These are phyloP conservation scores for Parietichytrium sp. DNA, from an alignment of 108 stramenopile species.

Conservation along the genomic window DNA sequence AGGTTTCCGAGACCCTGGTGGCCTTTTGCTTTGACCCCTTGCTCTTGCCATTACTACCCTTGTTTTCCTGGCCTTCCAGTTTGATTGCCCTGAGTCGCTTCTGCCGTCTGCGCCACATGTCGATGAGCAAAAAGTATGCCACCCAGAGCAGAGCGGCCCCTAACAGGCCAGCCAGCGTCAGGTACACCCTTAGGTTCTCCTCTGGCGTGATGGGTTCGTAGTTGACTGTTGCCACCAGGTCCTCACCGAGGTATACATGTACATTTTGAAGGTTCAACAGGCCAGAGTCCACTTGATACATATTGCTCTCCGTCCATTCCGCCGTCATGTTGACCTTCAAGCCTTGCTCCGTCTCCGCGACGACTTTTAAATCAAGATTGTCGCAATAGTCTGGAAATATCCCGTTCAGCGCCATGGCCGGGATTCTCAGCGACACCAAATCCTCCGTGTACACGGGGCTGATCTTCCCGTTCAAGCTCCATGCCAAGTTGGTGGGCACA, in stretches of 20 bases:
- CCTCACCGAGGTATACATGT: background rate
- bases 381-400: background rate
- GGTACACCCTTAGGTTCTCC: no score
- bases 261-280: background rate
- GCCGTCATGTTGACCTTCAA: background rate
- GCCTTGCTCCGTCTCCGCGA: background rate
- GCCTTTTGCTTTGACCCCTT: background rate
- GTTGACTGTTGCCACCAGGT: background rate
- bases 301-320: background rate
- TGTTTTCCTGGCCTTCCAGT: background rate
- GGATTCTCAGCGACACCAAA: background rate
- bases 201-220: background rate
- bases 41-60: background rate
- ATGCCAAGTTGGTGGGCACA: constrained; percentile 12
- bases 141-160: no score
- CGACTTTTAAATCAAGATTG: background rate
- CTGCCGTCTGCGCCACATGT: background rate
- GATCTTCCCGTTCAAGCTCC: constrained; percentile 26
- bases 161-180: no score
- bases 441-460: background rate
- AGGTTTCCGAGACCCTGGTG: background rate
- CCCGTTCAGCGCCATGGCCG: background rate
- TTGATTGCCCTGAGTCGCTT: background rate
- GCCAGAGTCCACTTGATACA: background rate
- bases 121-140: background rate